Evolutionary conservation across 1,284 basidiomycete species (phyloP).

Genomic region (Tetrapyrgos nigripes): DNA sequence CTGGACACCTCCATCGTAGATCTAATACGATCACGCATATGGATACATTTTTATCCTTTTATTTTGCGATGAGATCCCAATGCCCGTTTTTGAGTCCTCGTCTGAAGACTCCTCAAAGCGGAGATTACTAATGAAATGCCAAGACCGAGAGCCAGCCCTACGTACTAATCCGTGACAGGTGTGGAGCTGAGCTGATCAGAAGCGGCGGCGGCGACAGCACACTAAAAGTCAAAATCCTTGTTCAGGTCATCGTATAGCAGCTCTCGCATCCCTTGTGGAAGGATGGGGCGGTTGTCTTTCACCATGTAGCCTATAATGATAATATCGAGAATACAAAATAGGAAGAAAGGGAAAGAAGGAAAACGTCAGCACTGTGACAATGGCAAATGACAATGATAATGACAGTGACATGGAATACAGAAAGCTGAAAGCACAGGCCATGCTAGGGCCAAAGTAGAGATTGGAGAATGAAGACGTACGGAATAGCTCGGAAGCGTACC

Average conservation of each 20-base stretch:
- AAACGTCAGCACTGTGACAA: background rate
- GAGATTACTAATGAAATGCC: no score
- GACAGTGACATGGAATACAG: background rate
- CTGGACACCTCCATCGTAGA: no score
- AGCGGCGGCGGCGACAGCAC: background rate
- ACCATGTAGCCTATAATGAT: conserved; percentile 63
- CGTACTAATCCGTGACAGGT: no score
- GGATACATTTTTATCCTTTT: no score
- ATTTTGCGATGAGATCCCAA: no score
- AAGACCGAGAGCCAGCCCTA: no score
- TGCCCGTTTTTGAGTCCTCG: no score
- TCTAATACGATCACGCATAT: no score
- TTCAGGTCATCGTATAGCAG: conserved; percentile 87
- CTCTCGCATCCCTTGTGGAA: conserved; percentile 90
- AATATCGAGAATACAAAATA: no score
- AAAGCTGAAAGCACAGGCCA: conserved; percentile 50
- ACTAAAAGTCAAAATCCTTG: conserved; percentile 82
- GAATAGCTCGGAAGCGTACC: conserved; percentile 10
- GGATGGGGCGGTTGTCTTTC: conserved; percentile 62
- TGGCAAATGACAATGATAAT: background rate
- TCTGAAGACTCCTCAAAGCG: no score
- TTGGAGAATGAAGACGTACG: background rate
- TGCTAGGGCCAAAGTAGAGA: conserved; percentile 20
- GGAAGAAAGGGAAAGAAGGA: background rate
- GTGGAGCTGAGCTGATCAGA: no score